Evolutionary conservation across 179 eudicot species (phyloP), one percentile per base, ranked within the genome.

Genomic region (Heliamphora pulchella): DNA sequence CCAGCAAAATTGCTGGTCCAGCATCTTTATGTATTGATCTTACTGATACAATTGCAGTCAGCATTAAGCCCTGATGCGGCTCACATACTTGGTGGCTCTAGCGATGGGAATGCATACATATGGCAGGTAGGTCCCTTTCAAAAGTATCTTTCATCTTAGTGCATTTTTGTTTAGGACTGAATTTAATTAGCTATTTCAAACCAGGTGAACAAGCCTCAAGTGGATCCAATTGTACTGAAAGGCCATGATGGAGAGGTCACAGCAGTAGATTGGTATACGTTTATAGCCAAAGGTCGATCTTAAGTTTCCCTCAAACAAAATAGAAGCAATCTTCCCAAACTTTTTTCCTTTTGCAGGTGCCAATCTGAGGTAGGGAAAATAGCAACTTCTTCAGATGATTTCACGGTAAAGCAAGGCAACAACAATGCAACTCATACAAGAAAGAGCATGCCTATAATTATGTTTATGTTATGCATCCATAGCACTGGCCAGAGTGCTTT

Each of bases 301-400:
- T 79, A 43, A 8, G 20, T 39, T 67, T 5, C 43, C 66, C 17
- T 70, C 3, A 17, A 22, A 68, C 17, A 54, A 62, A 66, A 14
- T 1, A 7, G 44, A 78, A 43, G 59, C 41, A 14, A 46, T 31
- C 50, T n/a, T 81, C 39, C 41, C n/a, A 77, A 3, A 3, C 46
- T 69, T 22, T 18, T 71, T 54, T 68, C 75, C 44, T 71, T 31
- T 43, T 82, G 75, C 88, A 95, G 98, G 98, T 83, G 90, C 77
- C 82, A 79, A 78, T 86, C 90, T 47, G 97, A 92, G 81, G 83
- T 83, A 17, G 98, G 94, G 65, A 94, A 90, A 85, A 84, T 95
- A 61, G 97, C 98, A 10, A 93, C 98, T 31, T 88, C 93, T 82
- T 90, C 98, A 61, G 98, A 95, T 72, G 98, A 95, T 89, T 90